Evolutionary conservation across 305 asterid species (phyloP).

Genomic region (Plantago lanceolata): DNA sequence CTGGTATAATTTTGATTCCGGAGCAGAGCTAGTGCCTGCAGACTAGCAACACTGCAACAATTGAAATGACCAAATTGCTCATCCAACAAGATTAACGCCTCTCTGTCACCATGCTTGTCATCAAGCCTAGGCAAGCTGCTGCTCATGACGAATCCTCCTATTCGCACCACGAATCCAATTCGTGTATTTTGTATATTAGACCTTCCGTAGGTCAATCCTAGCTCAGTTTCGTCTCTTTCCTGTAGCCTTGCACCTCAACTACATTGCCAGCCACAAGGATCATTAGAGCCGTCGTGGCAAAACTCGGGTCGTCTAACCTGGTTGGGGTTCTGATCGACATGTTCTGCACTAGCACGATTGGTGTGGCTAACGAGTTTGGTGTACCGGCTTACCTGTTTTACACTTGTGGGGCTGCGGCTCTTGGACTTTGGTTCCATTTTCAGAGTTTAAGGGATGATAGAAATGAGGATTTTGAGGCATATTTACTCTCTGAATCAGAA

Average conservation of each 20-base stretch:
- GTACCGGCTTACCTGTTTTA: slow-evolving; percentile 28
- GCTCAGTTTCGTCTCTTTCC: not conserved
- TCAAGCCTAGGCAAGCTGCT: slow-evolving; percentile 11
- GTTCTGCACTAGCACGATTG: slow-evolving; percentile 33
- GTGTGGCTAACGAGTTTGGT: slow-evolving; percentile 29
- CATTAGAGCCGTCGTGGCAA: slow-evolving; percentile 9
- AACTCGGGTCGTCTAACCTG: not conserved
- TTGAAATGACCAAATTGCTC: slow-evolving; percentile 34
- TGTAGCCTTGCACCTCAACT: not conserved
- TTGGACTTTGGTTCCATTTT: slow-evolving; percentile 25
- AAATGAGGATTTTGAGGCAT: slow-evolving; percentile 5
- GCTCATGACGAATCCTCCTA: not conserved
- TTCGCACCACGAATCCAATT: slow-evolving; percentile 5
- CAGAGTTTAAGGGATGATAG: slow-evolving; percentile 19
- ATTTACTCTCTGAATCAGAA: slow-evolving; percentile 6
- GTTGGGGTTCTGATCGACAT: slow-evolving; percentile 35
- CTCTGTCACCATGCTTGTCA: slow-evolving; percentile 31
- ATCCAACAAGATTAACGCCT: slow-evolving; percentile 27
- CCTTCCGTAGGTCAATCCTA: slow-evolving; percentile 5
- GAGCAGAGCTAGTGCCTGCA: too few species aligned
- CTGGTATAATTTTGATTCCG: too few species aligned
- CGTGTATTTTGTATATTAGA: slow-evolving; percentile 25
- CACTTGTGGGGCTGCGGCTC: slow-evolving; percentile 21
- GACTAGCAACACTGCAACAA: slow-evolving; percentile 29
- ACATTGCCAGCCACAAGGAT: slow-evolving; percentile 20